Percentiles rank a stretch among this genome's conserved stretches.
Evolutionary conservation across 2,329 filamentous ascomycete species (phyloP).

Genomic region (Alternaria panax): DNA sequence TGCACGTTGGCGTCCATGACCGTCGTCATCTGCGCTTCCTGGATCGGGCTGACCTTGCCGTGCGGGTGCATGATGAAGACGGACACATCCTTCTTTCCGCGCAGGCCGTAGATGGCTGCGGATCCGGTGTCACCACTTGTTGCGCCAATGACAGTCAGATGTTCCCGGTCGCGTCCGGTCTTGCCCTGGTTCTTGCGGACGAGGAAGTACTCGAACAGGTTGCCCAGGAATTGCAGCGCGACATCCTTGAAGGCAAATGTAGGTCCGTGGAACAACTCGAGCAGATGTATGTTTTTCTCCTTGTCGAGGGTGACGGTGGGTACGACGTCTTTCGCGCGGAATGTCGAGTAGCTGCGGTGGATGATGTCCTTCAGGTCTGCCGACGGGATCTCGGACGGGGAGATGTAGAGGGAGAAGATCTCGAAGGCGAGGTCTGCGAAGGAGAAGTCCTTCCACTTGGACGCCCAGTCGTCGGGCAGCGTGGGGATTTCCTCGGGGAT

Average conservation of each 20-base stretch:
- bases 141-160: slow-evolving; percentile 52
- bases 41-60: slow-evolving; percentile 87
- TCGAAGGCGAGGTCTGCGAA: slow-evolving; percentile 84
- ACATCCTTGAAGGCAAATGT: slow-evolving; percentile 95
- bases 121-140: slow-evolving; percentile 74
- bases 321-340: slow-evolving; percentile 79
- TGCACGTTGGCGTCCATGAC: slow-evolving; percentile 90
- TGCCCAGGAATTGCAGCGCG: slow-evolving; percentile 92
- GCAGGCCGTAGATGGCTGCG: slow-evolving; percentile 91
- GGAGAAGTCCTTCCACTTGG: slow-evolving; percentile 76
- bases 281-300: slow-evolving; percentile 75
- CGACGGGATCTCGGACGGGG: slow-evolving; percentile 78
- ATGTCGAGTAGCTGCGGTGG: slow-evolving; percentile 84
- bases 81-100: slow-evolving; percentile 95
- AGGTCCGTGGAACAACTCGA: slow-evolving; percentile 96
- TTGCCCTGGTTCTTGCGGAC: slow-evolving; percentile 75
- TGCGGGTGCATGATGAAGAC: slow-evolving; percentile 95
- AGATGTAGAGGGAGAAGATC: slow-evolving; percentile 89
- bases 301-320: slow-evolving; percentile 80
- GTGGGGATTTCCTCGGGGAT: slow-evolving; percentile 82
- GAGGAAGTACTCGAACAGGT: slow-evolving; percentile 90
- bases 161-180: slow-evolving; percentile 67
- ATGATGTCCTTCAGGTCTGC: slow-evolving; percentile 85
- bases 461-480: slow-evolving; percentile 68
- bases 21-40: slow-evolving; percentile 97